Conservation (phyloP, 805 yeast genomes). For the Blastobotrys parvus region DNA sequence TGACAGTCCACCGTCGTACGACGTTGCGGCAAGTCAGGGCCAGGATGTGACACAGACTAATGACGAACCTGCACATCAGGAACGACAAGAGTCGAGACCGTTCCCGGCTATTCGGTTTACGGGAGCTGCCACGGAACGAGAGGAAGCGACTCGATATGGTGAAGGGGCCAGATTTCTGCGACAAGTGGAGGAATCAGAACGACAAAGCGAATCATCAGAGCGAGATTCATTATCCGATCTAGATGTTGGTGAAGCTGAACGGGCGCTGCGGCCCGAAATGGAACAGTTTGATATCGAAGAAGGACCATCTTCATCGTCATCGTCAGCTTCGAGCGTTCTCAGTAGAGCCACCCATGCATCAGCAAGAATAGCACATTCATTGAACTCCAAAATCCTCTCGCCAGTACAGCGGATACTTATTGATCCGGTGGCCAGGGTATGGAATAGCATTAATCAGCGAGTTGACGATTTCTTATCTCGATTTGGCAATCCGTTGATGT, state of each 20-base stretch:
- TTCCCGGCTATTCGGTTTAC: neutral
- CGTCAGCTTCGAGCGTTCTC: neutral
- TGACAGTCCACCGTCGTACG: neutral
- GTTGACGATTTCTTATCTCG: slow-evolving; percentile 52
- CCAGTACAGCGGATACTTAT: slow-evolving; percentile 36
- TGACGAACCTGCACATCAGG: too few relatives aligned
- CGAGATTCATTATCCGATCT: neutral
- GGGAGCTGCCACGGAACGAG: neutral
- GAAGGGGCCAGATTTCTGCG: neutral
- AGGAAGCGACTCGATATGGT: neutral
- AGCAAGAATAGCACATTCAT: slow-evolving; percentile 12
- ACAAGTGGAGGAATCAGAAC: neutral
- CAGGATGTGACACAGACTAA: too few relatives aligned
- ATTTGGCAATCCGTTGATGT: slow-evolving; percentile 80
- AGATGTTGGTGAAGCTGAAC: neutral
- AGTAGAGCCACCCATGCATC: slow-evolving; percentile 17
- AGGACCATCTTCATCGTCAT: neutral
- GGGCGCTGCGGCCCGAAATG: neutral
- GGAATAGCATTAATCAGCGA: slow-evolving; percentile 29
- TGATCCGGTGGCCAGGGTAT: slow-evolving; percentile 40
- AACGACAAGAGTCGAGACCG: too few relatives aligned
- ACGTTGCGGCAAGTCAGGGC: neutral
- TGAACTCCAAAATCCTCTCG: slow-evolving; percentile 23
- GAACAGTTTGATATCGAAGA: slow-evolving; percentile 2
- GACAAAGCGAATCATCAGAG: neutral